phyloP scores from a whole-genome alignment of 2,329 filamentous ascomycete species.

The Leptodontidium sp. region DNA sequence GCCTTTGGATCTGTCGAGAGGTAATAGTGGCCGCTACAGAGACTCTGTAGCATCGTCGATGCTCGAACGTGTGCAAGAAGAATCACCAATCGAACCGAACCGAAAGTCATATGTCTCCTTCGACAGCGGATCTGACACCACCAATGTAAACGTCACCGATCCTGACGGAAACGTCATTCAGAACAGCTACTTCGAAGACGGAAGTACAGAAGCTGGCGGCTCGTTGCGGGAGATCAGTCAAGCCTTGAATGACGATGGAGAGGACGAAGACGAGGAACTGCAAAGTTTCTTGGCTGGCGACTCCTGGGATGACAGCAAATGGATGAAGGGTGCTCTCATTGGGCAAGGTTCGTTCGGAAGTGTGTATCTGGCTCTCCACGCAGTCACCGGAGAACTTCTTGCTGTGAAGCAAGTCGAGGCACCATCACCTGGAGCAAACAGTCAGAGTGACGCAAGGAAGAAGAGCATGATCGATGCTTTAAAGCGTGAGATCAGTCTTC shows the following conservation, averaged over 20 bases:
- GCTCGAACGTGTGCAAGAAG: slow-evolving; percentile 89
- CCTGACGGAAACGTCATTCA: slow-evolving; percentile 75
- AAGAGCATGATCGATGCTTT: slow-evolving; percentile 98
- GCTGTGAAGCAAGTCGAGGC: slow-evolving; percentile 98
- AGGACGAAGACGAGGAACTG: slow-evolving; percentile 89
- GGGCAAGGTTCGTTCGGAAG: slow-evolving; percentile 96
- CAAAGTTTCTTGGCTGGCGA: slow-evolving; percentile 90
- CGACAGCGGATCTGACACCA: slow-evolving; percentile 76
- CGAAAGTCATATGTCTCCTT: slow-evolving; percentile 94
- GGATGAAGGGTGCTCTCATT: slow-evolving; percentile 99
- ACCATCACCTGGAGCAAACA: slow-evolving; percentile 78
- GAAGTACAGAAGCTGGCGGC: slow-evolving; percentile 73
- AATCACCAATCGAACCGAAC: slow-evolving; percentile 83
- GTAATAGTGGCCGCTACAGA: slow-evolving; percentile 66
- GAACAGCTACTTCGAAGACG: slow-evolving; percentile 87
- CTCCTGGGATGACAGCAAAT: slow-evolving; percentile 96
- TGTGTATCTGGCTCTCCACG: slow-evolving; percentile 93
- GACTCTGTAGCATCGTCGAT: slow-evolving; percentile 91
- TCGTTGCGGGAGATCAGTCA: slow-evolving; percentile 86
- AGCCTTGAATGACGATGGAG: slow-evolving; percentile 87
- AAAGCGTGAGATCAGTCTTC: slow-evolving; percentile 93
- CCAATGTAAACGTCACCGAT: slow-evolving; percentile 77
- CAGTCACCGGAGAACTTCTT: slow-evolving; percentile 95
- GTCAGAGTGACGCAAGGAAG: slow-evolving; percentile 87
- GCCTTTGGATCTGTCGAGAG: slow-evolving; percentile 53